These are phyloP conservation scores for Phytophthora pisi DNA, from an alignment of 352 stramenopile genomes.

Conservation along the genomic window DNA sequence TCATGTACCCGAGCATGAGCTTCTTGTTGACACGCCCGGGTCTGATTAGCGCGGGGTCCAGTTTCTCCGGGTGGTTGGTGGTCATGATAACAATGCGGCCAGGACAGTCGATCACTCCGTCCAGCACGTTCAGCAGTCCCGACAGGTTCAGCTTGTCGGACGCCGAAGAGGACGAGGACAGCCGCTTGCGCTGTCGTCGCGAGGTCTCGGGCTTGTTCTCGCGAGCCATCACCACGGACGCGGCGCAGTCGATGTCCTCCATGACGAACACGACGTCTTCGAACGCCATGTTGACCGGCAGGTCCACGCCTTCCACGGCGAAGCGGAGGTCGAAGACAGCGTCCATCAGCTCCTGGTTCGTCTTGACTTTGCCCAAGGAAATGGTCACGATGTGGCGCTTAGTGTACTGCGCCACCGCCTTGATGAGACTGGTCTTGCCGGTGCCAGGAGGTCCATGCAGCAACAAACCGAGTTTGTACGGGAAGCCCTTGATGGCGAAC, in stretches of 20 bases:
- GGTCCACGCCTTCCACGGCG: constrained; percentile 58
- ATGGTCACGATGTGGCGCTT: constrained; percentile 83
- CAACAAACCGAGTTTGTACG: constrained; percentile 89
- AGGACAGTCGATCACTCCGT: constrained; percentile 85
- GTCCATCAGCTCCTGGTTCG: constrained; percentile 87
- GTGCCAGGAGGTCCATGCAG: constrained; percentile 89
- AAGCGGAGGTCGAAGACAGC: constrained; percentile 78
- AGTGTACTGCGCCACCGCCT: constrained; percentile 85
- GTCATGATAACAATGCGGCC: constrained; percentile 87
- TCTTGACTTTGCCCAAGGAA: constrained; percentile 71
- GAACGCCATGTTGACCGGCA: constrained; percentile 72
- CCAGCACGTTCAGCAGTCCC: constrained; percentile 89
- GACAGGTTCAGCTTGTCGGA: constrained; percentile 78
- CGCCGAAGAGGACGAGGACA: constrained; percentile 1
- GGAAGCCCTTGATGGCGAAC: constrained; percentile 89
- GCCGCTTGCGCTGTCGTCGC: constrained; percentile 18
- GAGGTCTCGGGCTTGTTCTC: constrained; percentile 28
- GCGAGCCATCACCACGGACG: constrained; percentile 67
- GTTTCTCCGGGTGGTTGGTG: constrained; percentile 85
- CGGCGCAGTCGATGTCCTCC: constrained; percentile 88
- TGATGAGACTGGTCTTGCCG: constrained; percentile 92
- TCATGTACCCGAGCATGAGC: constrained; percentile 75
- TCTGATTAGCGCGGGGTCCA: constrained; percentile 89
- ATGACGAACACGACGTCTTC: constrained; percentile 91
- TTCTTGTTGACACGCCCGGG: constrained; percentile 91